These are phyloP conservation scores for Orobanche coerulescens DNA, from an alignment of 257 asterid species.

Conservation along the genomic window DNA sequence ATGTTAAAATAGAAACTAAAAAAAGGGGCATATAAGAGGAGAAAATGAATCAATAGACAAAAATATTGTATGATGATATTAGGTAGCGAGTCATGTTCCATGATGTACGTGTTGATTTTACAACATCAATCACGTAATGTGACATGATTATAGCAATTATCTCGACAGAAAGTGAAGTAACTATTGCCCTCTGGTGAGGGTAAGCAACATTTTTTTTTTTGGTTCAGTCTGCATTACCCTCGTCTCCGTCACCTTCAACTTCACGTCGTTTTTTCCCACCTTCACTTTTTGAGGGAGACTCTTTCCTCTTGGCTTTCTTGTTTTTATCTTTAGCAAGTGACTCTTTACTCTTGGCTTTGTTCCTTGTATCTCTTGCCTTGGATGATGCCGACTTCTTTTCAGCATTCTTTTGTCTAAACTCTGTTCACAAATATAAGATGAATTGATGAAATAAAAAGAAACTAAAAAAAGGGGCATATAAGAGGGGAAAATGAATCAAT, in stretches of 20 bases:
- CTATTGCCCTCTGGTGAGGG: too few relatives aligned
- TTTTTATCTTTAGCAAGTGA: slow-evolving; percentile 24
- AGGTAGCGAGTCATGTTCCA: neutral
- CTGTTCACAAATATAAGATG: slow-evolving; percentile 32
- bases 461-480: neutral
- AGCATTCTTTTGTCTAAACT: slow-evolving; percentile 57
- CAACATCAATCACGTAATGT: too few relatives aligned
- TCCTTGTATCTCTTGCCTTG: slow-evolving; percentile 34
- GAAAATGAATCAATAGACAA: too few relatives aligned
- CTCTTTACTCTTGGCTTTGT: slow-evolving; percentile 37
- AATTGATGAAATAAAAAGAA: neutral
- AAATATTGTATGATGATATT: too few relatives aligned
- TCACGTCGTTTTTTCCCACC: slow-evolving; percentile 29
- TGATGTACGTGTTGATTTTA: too few relatives aligned
- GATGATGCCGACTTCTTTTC: slow-evolving; percentile 43
- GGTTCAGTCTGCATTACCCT: slow-evolving; percentile 25
- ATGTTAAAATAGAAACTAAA: neutral
- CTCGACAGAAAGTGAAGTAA: slow-evolving; percentile 12
- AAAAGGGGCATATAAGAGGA: neutral
- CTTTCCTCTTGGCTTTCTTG: slow-evolving; percentile 39
- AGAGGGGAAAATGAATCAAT: neutral
- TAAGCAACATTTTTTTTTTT: neutral
- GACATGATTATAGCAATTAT: too few relatives aligned
- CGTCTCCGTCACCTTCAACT: slow-evolving; percentile 24
- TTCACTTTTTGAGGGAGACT: slow-evolving; percentile 28